A percentile compares a stretch with the other conserved stretches of the same genome.
These are phyloP conservation scores for Penicillium hordei DNA, from an alignment of 2,329 filamentous ascomycete species.

Conservation along the genomic window DNA sequence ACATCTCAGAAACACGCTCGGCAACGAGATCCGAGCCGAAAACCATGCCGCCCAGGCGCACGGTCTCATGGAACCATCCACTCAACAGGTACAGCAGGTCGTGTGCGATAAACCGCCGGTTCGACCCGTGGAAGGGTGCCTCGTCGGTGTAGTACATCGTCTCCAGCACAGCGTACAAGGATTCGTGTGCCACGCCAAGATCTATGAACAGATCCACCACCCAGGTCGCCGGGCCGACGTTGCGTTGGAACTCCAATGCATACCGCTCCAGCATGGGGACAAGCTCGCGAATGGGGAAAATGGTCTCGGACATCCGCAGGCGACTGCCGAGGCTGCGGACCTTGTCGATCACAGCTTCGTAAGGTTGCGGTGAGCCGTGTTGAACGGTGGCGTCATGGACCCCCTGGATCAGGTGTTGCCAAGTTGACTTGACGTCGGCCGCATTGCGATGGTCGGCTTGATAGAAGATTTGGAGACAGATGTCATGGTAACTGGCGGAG, in stretches of 20 bases:
- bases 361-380: conserved; percentile 44
- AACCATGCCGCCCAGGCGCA: conserved; percentile 53
- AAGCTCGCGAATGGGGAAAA: conserved; percentile 57
- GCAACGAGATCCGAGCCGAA: conserved; percentile 63
- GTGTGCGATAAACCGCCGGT: conserved; percentile 57
- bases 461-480: conserved; percentile 90
- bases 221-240: conserved; percentile 54
- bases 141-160: conserved; percentile 67
- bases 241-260: conserved; percentile 51
- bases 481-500: conserved; percentile 86
- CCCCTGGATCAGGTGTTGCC: conserved; percentile 76
- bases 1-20: conserved; percentile 46
- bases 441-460: conserved; percentile 87
- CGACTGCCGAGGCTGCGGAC: conserved; percentile 59
- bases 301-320: conserved; percentile 56
- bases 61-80: conserved; percentile 60
- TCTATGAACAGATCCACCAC: conserved; percentile 66
- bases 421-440: conserved; percentile 78
- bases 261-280: conserved; percentile 58
- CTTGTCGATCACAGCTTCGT: conserved; percentile 52
- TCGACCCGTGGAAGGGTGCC: conserved; percentile 60
- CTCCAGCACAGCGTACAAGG: conserved; percentile 62
- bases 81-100: conserved; percentile 63
- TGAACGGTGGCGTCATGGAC: conserved; percentile 60
- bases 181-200: conserved; percentile 61